phyloP scores from a whole-genome alignment of 2,329 filamentous ascomycete genomes.

The Metarhizium guizhouense region DNA sequence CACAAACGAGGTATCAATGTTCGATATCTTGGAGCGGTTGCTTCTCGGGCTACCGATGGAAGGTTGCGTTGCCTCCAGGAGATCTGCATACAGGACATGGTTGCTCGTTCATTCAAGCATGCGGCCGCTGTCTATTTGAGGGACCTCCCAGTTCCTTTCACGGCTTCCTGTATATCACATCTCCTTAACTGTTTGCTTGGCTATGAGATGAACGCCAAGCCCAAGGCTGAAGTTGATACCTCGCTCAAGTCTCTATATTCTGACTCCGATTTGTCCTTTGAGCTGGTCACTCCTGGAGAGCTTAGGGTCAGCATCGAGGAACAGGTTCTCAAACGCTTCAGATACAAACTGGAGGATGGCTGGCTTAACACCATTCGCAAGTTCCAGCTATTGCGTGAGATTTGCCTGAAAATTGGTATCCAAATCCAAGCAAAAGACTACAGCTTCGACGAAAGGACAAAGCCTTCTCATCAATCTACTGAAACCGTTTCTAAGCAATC shows the following conservation, averaged over 20 bases:
- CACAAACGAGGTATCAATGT: constrained; percentile 98
- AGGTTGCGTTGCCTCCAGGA: constrained; percentile 69
- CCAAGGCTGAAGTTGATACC: constrained; percentile 67
- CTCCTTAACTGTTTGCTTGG: constrained; percentile 91
- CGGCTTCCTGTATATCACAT: constrained; percentile 73
- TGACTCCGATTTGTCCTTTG: constrained; percentile 74
- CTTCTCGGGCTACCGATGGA: constrained; percentile 58
- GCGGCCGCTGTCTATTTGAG: constrained; percentile 71
- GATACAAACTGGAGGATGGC: constrained; percentile 59
- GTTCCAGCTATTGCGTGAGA: constrained; percentile 79
- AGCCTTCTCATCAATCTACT: constrained; percentile 20
- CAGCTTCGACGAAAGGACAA: constrained; percentile 21
- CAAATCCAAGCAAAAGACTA: constrained; percentile 68
- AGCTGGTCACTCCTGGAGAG: constrained; percentile 64
- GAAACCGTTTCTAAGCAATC: constrained; percentile 22
- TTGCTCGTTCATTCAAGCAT: constrained; percentile 94
- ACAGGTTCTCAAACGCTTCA: constrained; percentile 66
- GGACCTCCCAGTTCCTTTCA: constrained; percentile 69
- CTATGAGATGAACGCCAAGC: constrained; percentile 63
- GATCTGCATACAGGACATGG: constrained; percentile 83
- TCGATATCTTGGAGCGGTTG: constrained; percentile 84
- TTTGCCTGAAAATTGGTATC: constrained; percentile 80
- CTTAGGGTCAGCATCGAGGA: constrained; percentile 61
- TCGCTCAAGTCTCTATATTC: constrained; percentile 67
- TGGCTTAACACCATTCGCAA: constrained; percentile 64